phyloP scores from a whole-genome alignment of 352 stramenopile species.

The Phytophthora vignae region DNA sequence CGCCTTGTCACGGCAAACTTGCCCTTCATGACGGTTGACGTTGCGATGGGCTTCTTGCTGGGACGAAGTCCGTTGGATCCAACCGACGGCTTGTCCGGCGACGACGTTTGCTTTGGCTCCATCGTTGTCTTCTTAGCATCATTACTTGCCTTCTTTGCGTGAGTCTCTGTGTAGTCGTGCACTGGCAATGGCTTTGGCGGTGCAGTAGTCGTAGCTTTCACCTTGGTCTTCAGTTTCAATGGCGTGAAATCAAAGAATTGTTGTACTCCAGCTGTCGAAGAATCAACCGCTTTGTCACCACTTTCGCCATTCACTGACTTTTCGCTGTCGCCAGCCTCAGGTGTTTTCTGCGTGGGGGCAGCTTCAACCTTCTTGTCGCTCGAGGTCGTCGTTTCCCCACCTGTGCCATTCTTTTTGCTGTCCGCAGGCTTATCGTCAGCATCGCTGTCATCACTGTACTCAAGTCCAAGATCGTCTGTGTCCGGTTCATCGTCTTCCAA shows the following conservation, averaged over 20 bases:
- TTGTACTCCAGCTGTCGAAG: slow-evolving; percentile 32
- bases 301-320: neutral
- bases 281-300: slow-evolving; percentile 3
- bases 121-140: slow-evolving; percentile 5
- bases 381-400: neutral
- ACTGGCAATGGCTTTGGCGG: slow-evolving; percentile 42
- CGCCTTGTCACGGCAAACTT: slow-evolving; percentile 48
- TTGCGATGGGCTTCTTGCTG: slow-evolving; percentile 38
- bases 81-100: slow-evolving; percentile 18
- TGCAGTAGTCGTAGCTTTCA: slow-evolving; percentile 17
- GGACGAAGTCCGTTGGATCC: slow-evolving; percentile 60
- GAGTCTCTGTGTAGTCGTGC: slow-evolving; percentile 30
- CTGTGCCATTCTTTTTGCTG: neutral
- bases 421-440: slow-evolving; percentile 1
- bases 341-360: neutral
- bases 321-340: slow-evolving; percentile 2
- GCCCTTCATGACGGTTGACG: slow-evolving; percentile 45
- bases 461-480: slow-evolving; percentile 45
- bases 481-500: slow-evolving; percentile 40
- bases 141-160: slow-evolving; percentile 18
- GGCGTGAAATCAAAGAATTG: slow-evolving; percentile 51
- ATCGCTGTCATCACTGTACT: slow-evolving; percentile 52
- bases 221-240: slow-evolving; percentile 40
- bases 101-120: slow-evolving; percentile 11
- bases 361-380: slow-evolving; percentile 1